Base-by-base conservation (phyloP, 129 eudicot genomes). In the Arctium minus region DNA sequence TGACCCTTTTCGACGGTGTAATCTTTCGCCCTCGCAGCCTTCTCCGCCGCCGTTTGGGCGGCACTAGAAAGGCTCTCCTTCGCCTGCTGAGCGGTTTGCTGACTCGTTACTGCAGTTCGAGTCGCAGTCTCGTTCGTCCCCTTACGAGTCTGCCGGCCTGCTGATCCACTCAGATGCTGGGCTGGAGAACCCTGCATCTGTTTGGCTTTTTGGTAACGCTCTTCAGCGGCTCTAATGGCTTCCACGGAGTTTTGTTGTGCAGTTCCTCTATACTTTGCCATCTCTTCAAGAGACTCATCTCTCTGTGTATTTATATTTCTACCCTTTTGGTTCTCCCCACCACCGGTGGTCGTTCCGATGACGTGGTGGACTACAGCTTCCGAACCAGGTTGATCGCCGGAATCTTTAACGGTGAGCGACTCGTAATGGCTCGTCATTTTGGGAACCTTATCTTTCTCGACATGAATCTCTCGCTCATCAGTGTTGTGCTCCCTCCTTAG, bases 161-260 rank as follows among this genome's bases (percentile, higher is more conserved):
- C 36, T 33, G 36, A 33, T 33, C 3, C 36, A 33, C 2, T 33
- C 30, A 17, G 80, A 11, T 56, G 53, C 17, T 83, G 50, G 48
- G 38, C 8, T 2, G 81, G 68, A 3, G 80, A 38, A 6, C 36
- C 72, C 7, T 40, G 46, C 29, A 38, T 30, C n/a, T 85, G 40
- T 32, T 62, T 86, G 0, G 91, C 88, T 72, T 78, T 80, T 1
- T 74, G 68, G 48, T 83, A 91, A 73, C 90, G 64, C 32, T 91
- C 92, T 56, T 89, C 91, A 1, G 96, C 96, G 0, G 90, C 89
- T 32, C 82, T 80, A 77, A 91, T 79, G 6, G 96, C 91, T 8
- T 88, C 90, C 83, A 89, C 79, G 0, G 97, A 93, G 48, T 86
- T 93, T 73, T 91, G 89, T 64, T 93, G 97, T 7, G 94, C 97